Evolutionary conservation across 164 flowering plant species (phyloP).

Genomic region (Vitis riparia): DNA sequence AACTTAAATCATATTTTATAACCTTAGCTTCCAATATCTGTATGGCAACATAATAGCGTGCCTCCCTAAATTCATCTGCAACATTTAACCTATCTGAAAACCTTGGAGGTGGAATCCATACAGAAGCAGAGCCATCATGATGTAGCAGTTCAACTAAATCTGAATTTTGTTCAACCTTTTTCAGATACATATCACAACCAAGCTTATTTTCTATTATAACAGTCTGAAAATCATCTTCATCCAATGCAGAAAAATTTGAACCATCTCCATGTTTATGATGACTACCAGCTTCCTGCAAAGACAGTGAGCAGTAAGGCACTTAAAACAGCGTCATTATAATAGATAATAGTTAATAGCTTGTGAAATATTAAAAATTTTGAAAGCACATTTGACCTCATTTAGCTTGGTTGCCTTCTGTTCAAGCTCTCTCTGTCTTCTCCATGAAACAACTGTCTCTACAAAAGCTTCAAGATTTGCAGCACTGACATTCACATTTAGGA

Average conservation of each 20-base stretch:
- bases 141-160: conserved; percentile 57
- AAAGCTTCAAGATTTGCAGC: conserved; percentile 85
- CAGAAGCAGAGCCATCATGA: conserved; percentile 47
- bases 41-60: conserved; percentile 72
- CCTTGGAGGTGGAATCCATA: conserved; percentile 91
- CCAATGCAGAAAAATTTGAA: conserved; percentile 70
- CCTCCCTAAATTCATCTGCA: conserved; percentile 61
- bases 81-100: conserved; percentile 79
- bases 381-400: conserved; percentile 46
- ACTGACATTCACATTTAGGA: conserved; percentile 76
- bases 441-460: conserved; percentile 63
- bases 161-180: conserved; percentile 54
- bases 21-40: conserved; percentile 90
- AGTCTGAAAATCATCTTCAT: conserved; percentile 88
- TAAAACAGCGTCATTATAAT: not conserved
- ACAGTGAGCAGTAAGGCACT: conserved; percentile 2
- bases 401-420: conserved; percentile 63
- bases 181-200: conserved; percentile 86
- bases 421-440: conserved; percentile 81
- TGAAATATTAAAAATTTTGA: not conserved
- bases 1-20: conserved; percentile 5
- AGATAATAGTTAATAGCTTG: not conserved
- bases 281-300: conserved; percentile 55
- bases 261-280: conserved; percentile 33
- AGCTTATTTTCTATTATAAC: conserved; percentile 83